Conservation (phyloP, 768 basidiomycete genomes). For the Lactarius psammicola region DNA sequence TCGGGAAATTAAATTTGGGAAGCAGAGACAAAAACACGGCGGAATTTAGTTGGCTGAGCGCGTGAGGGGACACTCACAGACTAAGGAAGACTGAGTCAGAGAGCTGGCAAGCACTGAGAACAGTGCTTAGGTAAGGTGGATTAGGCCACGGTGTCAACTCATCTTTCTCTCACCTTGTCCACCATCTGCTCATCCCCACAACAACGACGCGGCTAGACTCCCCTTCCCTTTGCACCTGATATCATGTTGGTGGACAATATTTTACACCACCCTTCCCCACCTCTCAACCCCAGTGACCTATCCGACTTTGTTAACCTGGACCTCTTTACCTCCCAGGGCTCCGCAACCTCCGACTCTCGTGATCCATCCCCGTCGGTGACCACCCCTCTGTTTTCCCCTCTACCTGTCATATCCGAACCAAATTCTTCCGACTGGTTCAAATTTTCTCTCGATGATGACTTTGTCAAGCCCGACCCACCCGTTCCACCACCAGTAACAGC, state of each 20-base stretch:
- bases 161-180: conserved; percentile 21
- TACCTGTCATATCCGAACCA: conserved; percentile 22
- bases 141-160: conserved; percentile 1
- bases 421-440: conserved; percentile 31
- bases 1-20: not conserved
- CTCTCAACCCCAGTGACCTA: conserved; percentile 19
- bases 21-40: not conserved
- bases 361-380: conserved; percentile 27
- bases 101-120: not conserved
- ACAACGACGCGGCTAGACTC: not conserved
- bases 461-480: conserved; percentile 34
- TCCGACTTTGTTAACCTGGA: conserved; percentile 30
- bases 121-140: conserved; percentile 18
- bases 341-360: conserved; percentile 25
- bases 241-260: conserved; percentile 24
- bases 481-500: conserved; percentile 33
- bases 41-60: not conserved
- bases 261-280: conserved; percentile 17
- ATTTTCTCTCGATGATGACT: conserved; percentile 36
- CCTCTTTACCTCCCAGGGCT: conserved; percentile 21
- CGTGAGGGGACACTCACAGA: not conserved
- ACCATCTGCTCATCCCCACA: conserved; percentile 15
- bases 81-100: not conserved
- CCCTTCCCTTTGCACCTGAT: not conserved
- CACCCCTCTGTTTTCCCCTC: conserved; percentile 26